Conservation (phyloP, 2,329 filamentous ascomycete species). For the Fusarium sarcochroum region DNA sequence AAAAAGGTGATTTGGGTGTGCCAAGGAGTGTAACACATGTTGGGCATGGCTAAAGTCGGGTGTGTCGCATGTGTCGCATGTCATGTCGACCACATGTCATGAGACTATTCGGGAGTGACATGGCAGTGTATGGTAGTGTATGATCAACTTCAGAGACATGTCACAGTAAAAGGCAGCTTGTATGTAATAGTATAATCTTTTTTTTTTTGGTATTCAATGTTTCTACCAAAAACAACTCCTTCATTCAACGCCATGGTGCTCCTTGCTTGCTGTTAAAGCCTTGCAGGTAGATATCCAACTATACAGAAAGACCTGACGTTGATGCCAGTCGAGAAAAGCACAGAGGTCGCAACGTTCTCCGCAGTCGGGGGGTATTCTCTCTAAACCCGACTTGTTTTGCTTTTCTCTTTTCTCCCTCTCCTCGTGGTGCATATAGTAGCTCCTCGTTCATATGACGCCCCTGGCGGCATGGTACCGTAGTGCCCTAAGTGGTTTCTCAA, state of each 20-base stretch:
- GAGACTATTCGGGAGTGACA: constrained; percentile 10
- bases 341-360: constrained; percentile 39
- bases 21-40: neutral
- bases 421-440: constrained; percentile 24
- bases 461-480: constrained; percentile 32
- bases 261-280: constrained; percentile 46
- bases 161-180: neutral
- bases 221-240: constrained; percentile 35
- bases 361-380: constrained; percentile 34
- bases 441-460: constrained; percentile 29
- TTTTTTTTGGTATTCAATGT: constrained; percentile 37
- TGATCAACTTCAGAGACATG: neutral
- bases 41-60: constrained; percentile 3
- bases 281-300: constrained; percentile 37
- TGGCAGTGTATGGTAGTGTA: neutral
- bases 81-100: constrained; percentile 17
- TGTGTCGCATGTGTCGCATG: constrained; percentile 18
- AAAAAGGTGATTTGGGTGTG: neutral
- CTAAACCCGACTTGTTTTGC: constrained; percentile 31
- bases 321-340: constrained; percentile 39
- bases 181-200: constrained; percentile 29
- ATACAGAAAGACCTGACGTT: constrained; percentile 41
- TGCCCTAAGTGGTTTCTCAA: constrained; percentile 33
- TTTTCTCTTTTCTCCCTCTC: constrained; percentile 16
- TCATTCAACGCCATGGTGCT: constrained; percentile 43